Base-by-base conservation (phyloP, 345 rosid genomes). In the Eucalyptus albens region DNA sequence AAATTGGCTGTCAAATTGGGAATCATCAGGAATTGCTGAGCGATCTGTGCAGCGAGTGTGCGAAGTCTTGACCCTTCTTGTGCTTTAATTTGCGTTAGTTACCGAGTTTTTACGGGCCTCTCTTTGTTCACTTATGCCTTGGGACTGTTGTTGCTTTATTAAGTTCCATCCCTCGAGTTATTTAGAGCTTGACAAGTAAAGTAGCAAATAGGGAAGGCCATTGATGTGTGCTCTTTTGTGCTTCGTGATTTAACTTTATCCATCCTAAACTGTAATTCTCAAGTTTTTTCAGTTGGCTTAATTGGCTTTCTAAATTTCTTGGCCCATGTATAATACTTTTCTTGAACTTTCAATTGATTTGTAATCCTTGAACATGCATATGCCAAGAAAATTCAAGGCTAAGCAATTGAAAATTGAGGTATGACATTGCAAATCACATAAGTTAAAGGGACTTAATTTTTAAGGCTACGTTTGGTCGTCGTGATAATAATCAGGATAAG, bases 241-340 rank as follows among this genome's bases (percentile, higher is more conserved):
- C 82, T 72, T 72, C 37, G 22, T 72, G 26, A 33, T 72, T 72
- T 72, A 72, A 72, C 26, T 37, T 33, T 72, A 9, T 33, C 44
- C 82, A 17, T 21, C 82, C 26, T 19, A 9, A 9, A 9, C 4
- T 33, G 44, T 69, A 22, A 33, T 33, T 69, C 44, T 69, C 82
- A 33, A 33, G 24, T 42, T 17, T 67, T 72, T 72, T 72, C 82
- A 72, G 45, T 33, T 33, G 82, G 44, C 24, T 72, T 21, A 33
- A 33, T 72, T 33, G 40, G 82, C 45, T 19, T 62, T 62, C 31
- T 62, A 29, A 19, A 17, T 72, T 67, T 72, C 14, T 72, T 72
- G 82, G 26, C 26, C 24, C 1, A 3, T 69, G 1, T 33, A 37
- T 37, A 10, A 0, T 72, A 0, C 24, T 31, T 0, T 37, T 3